These are phyloP conservation scores for Parmelia sp. DNA, from an alignment of 495 filamentous ascomycete species.

Conservation along the genomic window DNA sequence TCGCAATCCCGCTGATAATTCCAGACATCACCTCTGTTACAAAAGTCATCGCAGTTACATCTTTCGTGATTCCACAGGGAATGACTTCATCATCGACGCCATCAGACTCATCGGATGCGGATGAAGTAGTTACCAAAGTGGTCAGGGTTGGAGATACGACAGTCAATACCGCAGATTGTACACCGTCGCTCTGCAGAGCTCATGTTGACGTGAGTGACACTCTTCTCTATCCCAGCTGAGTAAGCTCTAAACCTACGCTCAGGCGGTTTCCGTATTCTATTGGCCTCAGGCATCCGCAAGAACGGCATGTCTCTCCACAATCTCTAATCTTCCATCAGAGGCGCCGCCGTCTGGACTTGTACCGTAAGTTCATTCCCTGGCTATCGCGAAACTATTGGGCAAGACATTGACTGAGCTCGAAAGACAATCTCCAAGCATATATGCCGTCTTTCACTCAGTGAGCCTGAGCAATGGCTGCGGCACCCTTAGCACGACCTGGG, in stretches of 20 bases:
- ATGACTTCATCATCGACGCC: neutral
- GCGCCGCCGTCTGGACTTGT: neutral
- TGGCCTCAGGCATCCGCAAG: conserved; percentile 3
- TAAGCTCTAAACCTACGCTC: neutral
- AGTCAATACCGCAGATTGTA: neutral
- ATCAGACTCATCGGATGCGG: neutral
- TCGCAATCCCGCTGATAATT: neutral
- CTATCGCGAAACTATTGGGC: neutral
- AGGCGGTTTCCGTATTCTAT: conserved; percentile 4
- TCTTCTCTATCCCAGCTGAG: neutral
- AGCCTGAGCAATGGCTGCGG: conserved; percentile 1
- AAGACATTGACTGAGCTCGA: neutral
- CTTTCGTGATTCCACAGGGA: neutral
- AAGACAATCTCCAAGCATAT: neutral
- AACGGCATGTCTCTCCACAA: conserved; percentile 2
- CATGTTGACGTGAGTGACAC: neutral
- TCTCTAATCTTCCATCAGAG: neutral
- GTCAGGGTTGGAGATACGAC: neutral
- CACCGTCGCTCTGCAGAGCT: neutral
- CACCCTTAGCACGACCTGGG: neutral
- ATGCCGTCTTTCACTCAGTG: conserved; percentile 2
- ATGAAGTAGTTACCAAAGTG: neutral
- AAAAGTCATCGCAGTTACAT: neutral
- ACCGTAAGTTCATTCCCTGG: neutral
- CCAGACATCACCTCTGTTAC: neutral